phyloP scores from a whole-genome alignment of 495 filamentous ascomycete species.

The Annulohypoxylon nitens region DNA sequence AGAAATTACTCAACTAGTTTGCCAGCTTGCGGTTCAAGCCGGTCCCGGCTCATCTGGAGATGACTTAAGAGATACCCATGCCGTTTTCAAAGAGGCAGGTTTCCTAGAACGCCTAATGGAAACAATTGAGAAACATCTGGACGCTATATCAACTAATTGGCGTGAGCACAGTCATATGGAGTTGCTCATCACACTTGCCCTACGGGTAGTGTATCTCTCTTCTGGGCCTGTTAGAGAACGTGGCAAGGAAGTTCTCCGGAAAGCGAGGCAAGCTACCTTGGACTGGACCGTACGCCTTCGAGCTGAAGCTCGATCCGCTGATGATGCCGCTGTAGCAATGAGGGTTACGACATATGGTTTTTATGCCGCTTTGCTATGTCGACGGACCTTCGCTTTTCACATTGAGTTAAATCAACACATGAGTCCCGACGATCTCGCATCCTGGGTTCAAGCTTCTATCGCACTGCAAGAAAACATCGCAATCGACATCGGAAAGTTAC shows the following conservation, averaged over 20 bases:
- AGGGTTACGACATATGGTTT: constrained; percentile 58
- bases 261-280: constrained; percentile 42
- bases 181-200: constrained; percentile 58
- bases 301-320: constrained; percentile 56
- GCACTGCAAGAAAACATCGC: constrained; percentile 58
- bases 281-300: constrained; percentile 63
- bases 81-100: constrained; percentile 57
- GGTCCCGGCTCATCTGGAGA: constrained; percentile 57
- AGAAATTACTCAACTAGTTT: constrained; percentile 56
- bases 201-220: constrained; percentile 50
- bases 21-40: constrained; percentile 60
- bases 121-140: constrained; percentile 58
- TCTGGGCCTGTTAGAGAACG: not conserved
- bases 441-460: constrained; percentile 55
- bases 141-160: constrained; percentile 62
- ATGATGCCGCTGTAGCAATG: constrained; percentile 55
- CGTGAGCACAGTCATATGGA: constrained; percentile 66
- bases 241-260: constrained; percentile 27
- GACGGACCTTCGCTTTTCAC: constrained; percentile 60
- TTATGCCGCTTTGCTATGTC: constrained; percentile 64
- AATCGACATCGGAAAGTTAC: constrained; percentile 49
- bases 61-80: constrained; percentile 58
- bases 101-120: constrained; percentile 62
- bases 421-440: constrained; percentile 36
- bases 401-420: constrained; percentile 21